Conservation (phyloP, 75 land plant genomes). For the Chamaecyparis obtusa region DNA sequence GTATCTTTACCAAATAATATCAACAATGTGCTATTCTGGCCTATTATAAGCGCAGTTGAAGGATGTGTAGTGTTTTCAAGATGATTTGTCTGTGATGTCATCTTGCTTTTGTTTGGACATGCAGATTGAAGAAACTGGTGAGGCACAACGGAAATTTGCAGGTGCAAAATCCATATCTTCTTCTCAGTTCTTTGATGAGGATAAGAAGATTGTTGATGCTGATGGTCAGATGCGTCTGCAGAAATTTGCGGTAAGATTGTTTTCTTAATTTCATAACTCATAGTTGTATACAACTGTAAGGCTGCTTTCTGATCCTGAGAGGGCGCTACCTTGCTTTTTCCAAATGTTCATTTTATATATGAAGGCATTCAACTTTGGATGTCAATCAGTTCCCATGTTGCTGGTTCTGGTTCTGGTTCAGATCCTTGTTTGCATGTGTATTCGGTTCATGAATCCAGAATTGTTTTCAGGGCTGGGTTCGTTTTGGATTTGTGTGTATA, state of each 20-base stretch:
- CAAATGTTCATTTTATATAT: neutral
- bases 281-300: neutral
- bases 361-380: neutral
- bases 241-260: conserved; percentile 40
- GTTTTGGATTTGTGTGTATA: no score
- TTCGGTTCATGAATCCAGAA: neutral
- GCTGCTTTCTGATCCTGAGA: neutral
- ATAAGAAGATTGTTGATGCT: conserved; percentile 30
- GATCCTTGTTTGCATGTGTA: no score
- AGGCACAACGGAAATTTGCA: conserved; percentile 57
- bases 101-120: neutral
- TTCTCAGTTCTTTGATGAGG: conserved; percentile 46
- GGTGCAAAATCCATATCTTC: conserved; percentile 56
- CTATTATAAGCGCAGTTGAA: neutral
- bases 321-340: neutral
- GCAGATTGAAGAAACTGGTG: conserved; percentile 48
- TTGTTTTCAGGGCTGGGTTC: neutral
- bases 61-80: neutral
- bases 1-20: neutral
- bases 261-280: neutral
- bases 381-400: neutral
- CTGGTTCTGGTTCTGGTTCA: neutral
- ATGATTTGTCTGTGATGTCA: neutral
- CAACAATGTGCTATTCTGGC: neutral
- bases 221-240: conserved; percentile 39